Conservation (phyloP, 495 filamentous ascomycete species). For the Lasiosphaeria miniovina region DNA sequence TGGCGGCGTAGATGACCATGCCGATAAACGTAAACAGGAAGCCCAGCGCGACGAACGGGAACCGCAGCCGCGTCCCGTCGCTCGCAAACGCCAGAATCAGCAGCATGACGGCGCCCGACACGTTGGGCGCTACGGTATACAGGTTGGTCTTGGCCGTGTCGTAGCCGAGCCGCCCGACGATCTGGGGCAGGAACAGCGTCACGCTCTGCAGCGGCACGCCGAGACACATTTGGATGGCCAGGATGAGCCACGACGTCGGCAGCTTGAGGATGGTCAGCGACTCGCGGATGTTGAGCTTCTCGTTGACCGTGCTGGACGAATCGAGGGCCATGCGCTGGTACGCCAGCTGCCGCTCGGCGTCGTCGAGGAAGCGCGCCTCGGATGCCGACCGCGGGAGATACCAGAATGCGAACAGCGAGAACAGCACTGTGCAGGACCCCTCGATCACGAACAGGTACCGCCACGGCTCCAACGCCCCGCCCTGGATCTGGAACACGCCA, state of each 20-base stretch:
- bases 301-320: constrained; percentile 67
- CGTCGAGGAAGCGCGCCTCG: constrained; percentile 60
- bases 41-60: constrained; percentile 69
- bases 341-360: constrained; percentile 65
- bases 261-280: constrained; percentile 62
- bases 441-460: constrained; percentile 78
- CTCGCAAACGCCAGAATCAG: constrained; percentile 66
- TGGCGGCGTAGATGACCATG: constrained; percentile 70
- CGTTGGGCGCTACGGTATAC: constrained; percentile 73
- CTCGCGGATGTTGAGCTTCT: constrained; percentile 64
- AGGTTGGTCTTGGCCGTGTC: constrained; percentile 68
- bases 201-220: constrained; percentile 74
- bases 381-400: constrained; percentile 66
- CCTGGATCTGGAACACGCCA: constrained; percentile 70
- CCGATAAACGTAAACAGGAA: constrained; percentile 72
- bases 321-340: constrained; percentile 74
- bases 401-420: constrained; percentile 64
- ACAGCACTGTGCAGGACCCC: constrained; percentile 57
- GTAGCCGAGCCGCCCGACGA: constrained; percentile 62
- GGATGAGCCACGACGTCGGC: constrained; percentile 59
- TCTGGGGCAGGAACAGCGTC: constrained; percentile 70
- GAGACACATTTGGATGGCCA: constrained; percentile 70
- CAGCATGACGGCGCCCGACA: constrained; percentile 65
- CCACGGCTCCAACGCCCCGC: constrained; percentile 52
- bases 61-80: constrained; percentile 63